Conservation (phyloP, 495 filamentous ascomycete species). For the Trichocladium uniseriatum region DNA sequence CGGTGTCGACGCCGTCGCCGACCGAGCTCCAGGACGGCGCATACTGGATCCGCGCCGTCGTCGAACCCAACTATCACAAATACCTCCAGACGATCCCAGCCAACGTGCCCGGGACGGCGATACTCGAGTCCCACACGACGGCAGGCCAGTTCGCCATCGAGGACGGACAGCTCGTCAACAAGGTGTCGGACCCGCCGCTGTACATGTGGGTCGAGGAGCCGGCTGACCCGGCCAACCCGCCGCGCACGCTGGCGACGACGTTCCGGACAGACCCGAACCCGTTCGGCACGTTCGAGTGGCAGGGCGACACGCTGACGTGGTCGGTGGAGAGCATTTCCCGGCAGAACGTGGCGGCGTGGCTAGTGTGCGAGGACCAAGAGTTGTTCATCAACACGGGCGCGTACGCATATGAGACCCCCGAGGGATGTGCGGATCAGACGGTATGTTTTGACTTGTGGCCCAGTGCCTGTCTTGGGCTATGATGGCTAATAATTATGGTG, state of each 20-base stretch:
- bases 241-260: conserved; percentile 38
- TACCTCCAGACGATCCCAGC: conserved; percentile 50
- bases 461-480: no score
- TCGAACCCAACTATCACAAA: conserved; percentile 52
- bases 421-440: conserved; percentile 51
- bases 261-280: conserved; percentile 45
- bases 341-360: conserved; percentile 50
- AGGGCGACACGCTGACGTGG: conserved; percentile 51
- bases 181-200: conserved; percentile 33
- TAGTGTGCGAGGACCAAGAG: conserved; percentile 45
- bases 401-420: conserved; percentile 49
- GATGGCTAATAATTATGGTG: background rate
- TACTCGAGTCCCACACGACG: conserved; percentile 44
- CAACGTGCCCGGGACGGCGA: conserved; percentile 38
- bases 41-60: conserved; percentile 54
- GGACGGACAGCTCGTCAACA: conserved; percentile 48
- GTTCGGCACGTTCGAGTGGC: conserved; percentile 49
- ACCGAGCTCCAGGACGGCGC: conserved; percentile 41
- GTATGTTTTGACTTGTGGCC: conserved; percentile 24
- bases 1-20: conserved; percentile 15
- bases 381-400: conserved; percentile 52
- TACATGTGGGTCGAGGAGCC: conserved; percentile 43
- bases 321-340: conserved; percentile 35
- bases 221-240: conserved; percentile 36
- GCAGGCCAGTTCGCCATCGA: conserved; percentile 54